phyloP scores from a whole-genome alignment of 2,329 filamentous ascomycete species.

The Cladophialophora bantiana region DNA sequence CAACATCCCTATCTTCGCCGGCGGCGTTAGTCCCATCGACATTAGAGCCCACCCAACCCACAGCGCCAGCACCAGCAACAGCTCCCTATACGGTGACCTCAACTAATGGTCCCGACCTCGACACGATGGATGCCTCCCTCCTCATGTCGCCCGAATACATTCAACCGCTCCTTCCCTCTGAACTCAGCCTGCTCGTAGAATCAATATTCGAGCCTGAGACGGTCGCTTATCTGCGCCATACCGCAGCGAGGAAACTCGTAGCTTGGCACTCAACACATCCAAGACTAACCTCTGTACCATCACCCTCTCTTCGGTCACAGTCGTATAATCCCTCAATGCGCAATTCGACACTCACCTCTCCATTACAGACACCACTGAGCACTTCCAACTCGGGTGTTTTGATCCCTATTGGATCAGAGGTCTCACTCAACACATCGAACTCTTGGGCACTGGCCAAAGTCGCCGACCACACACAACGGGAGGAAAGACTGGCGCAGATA shows the following conservation, averaged over 20 bases:
- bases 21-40: background rate
- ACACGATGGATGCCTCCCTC: constrained; percentile 89
- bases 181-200: constrained; percentile 73
- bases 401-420: constrained; percentile 40
- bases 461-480: constrained; percentile 64
- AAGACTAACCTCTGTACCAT: constrained; percentile 40
- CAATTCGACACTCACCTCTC: constrained; percentile 42
- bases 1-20: constrained; percentile 18
- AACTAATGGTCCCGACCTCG: constrained; percentile 71
- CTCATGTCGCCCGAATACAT: constrained; percentile 93
- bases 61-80: constrained; percentile 24
- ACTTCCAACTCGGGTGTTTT: constrained; percentile 42
- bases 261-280: constrained; percentile 65
- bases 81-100: constrained; percentile 80
- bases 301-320: constrained; percentile 32
- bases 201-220: constrained; percentile 79
- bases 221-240: constrained; percentile 80
- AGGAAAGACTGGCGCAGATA: constrained; percentile 70
- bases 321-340: constrained; percentile 31
- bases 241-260: constrained; percentile 81
- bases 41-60: background rate
- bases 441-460: constrained; percentile 69
- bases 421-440: constrained; percentile 45
- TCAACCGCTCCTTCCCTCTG: constrained; percentile 77
- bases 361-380: constrained; percentile 38